Conservation (phyloP, 1,139 yeast species). For the Pichia sp. region DNA sequence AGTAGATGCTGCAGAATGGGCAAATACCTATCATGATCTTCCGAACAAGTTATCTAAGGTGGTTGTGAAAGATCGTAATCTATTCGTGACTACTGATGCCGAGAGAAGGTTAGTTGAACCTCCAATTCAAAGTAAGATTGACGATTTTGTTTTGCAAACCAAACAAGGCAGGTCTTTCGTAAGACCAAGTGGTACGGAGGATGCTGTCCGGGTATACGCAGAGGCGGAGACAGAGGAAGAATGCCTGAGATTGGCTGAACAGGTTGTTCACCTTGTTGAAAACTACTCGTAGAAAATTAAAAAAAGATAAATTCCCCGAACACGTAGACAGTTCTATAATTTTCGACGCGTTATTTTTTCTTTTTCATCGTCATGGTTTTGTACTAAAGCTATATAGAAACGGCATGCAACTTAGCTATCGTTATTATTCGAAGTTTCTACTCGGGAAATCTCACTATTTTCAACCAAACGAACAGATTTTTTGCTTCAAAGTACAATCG, state of each 20-base stretch:
- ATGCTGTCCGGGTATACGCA: slow-evolving; percentile 93
- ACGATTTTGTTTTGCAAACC: slow-evolving; percentile 49
- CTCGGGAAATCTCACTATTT: no score
- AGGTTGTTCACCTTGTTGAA: slow-evolving; percentile 46
- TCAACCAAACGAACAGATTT: no score
- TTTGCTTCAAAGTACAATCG: no score
- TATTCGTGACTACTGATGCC: slow-evolving; percentile 83
- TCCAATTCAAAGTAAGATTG: slow-evolving; percentile 64
- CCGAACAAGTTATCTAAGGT: slow-evolving; percentile 84
- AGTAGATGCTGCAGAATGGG: slow-evolving; percentile 65
- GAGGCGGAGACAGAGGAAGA: slow-evolving; percentile 63
- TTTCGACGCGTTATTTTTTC: slow-evolving; percentile 1
- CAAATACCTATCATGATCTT: slow-evolving; percentile 68
- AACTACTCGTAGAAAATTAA: slow-evolving; percentile 8
- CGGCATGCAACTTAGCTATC: background rate
- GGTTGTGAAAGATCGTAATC: slow-evolving; percentile 72
- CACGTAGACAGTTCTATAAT: background rate
- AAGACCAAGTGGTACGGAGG: slow-evolving; percentile 97
- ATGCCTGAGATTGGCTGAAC: slow-evolving; percentile 52
- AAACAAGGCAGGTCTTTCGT: slow-evolving; percentile 78
- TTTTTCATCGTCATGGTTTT: background rate
- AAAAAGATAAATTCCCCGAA: background rate
- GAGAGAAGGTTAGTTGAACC: slow-evolving; percentile 81
- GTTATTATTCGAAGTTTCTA: background rate
- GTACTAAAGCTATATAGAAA: background rate